A percentile compares a stretch with the other conserved stretches of the same genome.
Evolutionary conservation across 805 yeast genomes (phyloP).

Genomic region (Candida peoriensis): DNA sequence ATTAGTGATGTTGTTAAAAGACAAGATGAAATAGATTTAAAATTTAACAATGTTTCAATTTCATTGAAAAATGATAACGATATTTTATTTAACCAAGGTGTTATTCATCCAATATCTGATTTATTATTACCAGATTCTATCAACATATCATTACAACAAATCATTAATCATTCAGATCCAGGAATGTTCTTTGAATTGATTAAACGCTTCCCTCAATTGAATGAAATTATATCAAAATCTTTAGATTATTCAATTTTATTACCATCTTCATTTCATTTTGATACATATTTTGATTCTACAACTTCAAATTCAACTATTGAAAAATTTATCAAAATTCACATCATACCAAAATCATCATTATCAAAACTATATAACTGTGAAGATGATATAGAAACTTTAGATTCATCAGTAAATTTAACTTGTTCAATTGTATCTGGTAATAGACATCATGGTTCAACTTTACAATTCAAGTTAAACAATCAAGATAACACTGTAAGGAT

Average conservation of each 20-base stretch:
- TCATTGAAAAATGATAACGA: slow-evolving; percentile 43
- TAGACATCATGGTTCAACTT: slow-evolving; percentile 31
- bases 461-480: slow-evolving; percentile 36
- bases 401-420: slow-evolving; percentile 39
- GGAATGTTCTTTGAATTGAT: slow-evolving; percentile 42
- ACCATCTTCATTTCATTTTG: slow-evolving; percentile 60
- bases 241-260: slow-evolving; percentile 57
- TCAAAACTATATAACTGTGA: slow-evolving; percentile 44
- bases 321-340: slow-evolving; percentile 60
- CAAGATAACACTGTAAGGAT: slow-evolving; percentile 54
- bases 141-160: slow-evolving; percentile 46
- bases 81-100: slow-evolving; percentile 77
- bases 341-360: slow-evolving; percentile 56
- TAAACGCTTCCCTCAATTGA: slow-evolving; percentile 36
- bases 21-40: slow-evolving; percentile 10
- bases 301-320: slow-evolving; percentile 37
- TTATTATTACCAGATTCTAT: slow-evolving; percentile 55
- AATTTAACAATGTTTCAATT: slow-evolving; percentile 17
- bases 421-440: slow-evolving; percentile 35
- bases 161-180: slow-evolving; percentile 52
- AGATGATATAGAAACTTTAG: slow-evolving; percentile 35
- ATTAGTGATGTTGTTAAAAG: slow-evolving; percentile 9
- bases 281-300: slow-evolving; percentile 46
- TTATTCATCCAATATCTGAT: slow-evolving; percentile 62
- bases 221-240: slow-evolving; percentile 35